phyloP scores from a whole-genome alignment of 2,329 filamentous ascomycete genomes.

The Eutypella sp. region DNA sequence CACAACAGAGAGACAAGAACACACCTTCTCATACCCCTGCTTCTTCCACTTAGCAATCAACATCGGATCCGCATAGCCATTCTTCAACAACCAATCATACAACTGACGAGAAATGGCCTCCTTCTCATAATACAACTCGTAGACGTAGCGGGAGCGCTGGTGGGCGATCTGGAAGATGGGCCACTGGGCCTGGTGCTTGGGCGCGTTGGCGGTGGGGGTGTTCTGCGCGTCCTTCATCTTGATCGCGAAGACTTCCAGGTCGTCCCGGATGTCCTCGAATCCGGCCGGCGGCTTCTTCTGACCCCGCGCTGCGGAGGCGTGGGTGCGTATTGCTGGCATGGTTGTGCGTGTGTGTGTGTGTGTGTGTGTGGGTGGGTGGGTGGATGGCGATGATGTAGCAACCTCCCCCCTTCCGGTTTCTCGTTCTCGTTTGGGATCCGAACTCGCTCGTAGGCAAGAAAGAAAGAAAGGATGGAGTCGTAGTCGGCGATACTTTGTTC shows the following conservation, averaged over 20 bases:
- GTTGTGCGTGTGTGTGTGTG: conserved; percentile 8
- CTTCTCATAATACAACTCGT: conserved; percentile 97
- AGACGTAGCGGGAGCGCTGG: conserved; percentile 87
- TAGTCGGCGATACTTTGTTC: no score
- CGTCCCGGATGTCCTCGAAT: conserved; percentile 84
- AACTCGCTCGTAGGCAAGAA: no score
- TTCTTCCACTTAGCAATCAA: conserved; percentile 99
- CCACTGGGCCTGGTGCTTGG: conserved; percentile 89
- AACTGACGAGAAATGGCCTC: conserved; percentile 88
- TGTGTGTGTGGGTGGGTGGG: conserved; percentile 1
- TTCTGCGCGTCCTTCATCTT: conserved; percentile 97
- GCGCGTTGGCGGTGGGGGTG: conserved; percentile 71
- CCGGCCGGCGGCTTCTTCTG: conserved; percentile 80
- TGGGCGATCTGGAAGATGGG: conserved; percentile 97
- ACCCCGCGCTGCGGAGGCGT: conserved; percentile 57
- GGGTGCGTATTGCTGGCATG: conserved; percentile 71
- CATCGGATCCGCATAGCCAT: conserved; percentile 89
- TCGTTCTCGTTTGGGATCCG: no score
- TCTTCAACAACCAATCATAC: conserved; percentile 96
- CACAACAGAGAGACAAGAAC: conserved; percentile 16
- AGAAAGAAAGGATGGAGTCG: no score
- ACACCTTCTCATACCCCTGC: conserved; percentile 93
- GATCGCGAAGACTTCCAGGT: conserved; percentile 78
- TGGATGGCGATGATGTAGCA: neutral
- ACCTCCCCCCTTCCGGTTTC: no score